phyloP scores from a whole-genome alignment of 176 grass and related monocot species.

The Oryza brachyantha region DNA sequence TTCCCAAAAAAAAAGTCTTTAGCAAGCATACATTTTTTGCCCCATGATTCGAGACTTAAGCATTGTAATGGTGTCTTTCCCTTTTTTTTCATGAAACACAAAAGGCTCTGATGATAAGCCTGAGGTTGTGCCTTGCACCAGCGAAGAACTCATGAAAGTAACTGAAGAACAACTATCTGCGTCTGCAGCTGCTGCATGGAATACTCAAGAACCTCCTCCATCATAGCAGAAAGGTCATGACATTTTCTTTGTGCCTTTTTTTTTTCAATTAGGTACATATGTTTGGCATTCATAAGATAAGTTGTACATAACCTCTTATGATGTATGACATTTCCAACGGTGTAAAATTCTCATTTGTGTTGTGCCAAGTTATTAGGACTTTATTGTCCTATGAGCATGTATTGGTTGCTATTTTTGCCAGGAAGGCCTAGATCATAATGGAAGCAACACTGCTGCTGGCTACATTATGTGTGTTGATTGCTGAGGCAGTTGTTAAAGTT shows the following conservation, averaged over 20 bases:
- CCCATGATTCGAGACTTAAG: not conserved
- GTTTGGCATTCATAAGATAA: not conserved
- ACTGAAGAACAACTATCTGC: conserved; percentile 76
- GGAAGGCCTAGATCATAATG: not conserved
- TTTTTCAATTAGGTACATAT: not conserved
- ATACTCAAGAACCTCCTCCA: conserved; percentile 4
- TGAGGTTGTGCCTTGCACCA: conserved; percentile 49
- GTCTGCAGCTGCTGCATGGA: conserved; percentile 45
- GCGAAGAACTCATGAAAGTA: conserved; percentile 86
- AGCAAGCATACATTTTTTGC: not conserved
- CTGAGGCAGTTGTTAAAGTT: not conserved
- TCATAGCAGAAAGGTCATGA: conserved; percentile 51
- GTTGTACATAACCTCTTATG: not conserved
- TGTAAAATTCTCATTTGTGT: not conserved
- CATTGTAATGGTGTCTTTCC: not conserved
- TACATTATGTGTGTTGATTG: not conserved
- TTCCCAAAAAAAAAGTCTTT: too few species aligned
- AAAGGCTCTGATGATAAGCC: conserved; percentile 58
- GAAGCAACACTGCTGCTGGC: not conserved
- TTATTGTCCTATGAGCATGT: not conserved
- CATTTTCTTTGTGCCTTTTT: conserved; percentile 14
- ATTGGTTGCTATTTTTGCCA: too few species aligned
- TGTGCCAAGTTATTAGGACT: not conserved
- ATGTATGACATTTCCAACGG: not conserved
- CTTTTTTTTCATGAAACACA: not conserved